Base-by-base conservation (phyloP, 2,329 filamentous ascomycete species). In the Xylariaceae sp. region DNA sequence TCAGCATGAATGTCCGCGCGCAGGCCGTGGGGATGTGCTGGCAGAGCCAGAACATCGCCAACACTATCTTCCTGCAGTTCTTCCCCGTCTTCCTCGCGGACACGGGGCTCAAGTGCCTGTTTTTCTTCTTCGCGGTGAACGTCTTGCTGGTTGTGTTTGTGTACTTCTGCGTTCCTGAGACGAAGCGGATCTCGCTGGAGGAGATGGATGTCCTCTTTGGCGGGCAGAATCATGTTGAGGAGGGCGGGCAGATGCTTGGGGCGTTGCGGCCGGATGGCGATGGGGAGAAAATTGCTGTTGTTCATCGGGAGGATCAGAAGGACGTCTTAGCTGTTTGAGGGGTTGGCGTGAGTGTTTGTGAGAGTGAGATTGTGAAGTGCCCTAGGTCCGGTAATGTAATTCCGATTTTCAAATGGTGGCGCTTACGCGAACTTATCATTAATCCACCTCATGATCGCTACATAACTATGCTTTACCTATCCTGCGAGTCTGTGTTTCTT, bases 1-100 rank as follows among this genome's bases (percentile, higher is more conserved):
- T 87, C 73, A 83, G 78, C 50, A 85, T 86, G 80, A 87, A 87
- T 68, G 80, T 87, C n/a, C 82, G 84, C 54, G 82, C 84, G 5
- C 84, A 87, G 67, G 84, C 84, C 34, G 83, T 87, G 13, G 84
- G 83, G 51, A 87, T 87, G 84, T 83, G 71, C 56, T 75, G 73
- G 36, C 76, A 83, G 64, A 80, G 74, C 57, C 80, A 83, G 59
- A 83, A 87, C 65, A 79, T 87, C 49, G 83, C 83, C 66, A 86
- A 87, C 68, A 77, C 78, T 53, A 80, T 87, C 61, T 81, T 87
- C 64, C 81, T 86, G 68, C 84, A 87, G 59, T 87, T 87, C 74
- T 87, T 87, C 75, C 84, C 84, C 12, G 79, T 76, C 12, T 87
- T 87, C 72, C 75, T 87, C 15, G 73, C 78, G 49, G 83, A 85